Base-by-base conservation (phyloP, 202 grass and related monocot genomes). In the Bolboschoenoplectus hybrid region DNA sequence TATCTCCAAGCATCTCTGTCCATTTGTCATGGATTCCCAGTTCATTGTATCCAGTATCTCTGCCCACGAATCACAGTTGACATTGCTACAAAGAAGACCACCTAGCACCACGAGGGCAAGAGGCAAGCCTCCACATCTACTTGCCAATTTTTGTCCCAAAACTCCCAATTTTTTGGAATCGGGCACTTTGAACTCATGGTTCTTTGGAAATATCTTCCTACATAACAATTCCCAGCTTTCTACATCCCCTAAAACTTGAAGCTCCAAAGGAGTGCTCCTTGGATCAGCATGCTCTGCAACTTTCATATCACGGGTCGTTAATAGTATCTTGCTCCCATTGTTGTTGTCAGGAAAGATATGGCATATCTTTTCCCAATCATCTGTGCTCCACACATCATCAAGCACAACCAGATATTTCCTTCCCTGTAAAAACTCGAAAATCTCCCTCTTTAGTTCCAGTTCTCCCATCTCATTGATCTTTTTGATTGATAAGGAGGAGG, bases 391-490 rank as follows among this genome's bases (percentile, higher is more conserved):
- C 34, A 87, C 77, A 39, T 87, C 85, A 87, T 87, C 90, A 77
- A 92, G 84, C 7, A 91, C 87, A 43, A 89, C 39, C 8, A 91
- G 73, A 74, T 81, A 89, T 34, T 26, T 89, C 41, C 12, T 89
- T 3, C 84, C 44, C 13, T 41, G 1, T 16, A 91, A 46, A 3
- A 85, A 88, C 9, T 52, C 13, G 3, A 58, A 67, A 9, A 92
- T 73, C 35, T 77, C 50, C 41, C 12, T 85, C 55, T 84, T 63
- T 14, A 92, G 0, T n/a, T 90, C 86, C 7, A 53, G 9, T 63
- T 86, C 72, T 3, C 7, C 16, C 83, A 86, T 84, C 0, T 55
- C 14, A 66, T 77, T 65, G 13, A 76, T 20, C 44, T 64, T 45
- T 65, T 71, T 6, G 3, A 3, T 47, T 3, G 80, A 65, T 65